Evolutionary conservation across 2,329 filamentous ascomycete genomes (phyloP).

Genomic region (Immersiporthe knoxdaviesiana): DNA sequence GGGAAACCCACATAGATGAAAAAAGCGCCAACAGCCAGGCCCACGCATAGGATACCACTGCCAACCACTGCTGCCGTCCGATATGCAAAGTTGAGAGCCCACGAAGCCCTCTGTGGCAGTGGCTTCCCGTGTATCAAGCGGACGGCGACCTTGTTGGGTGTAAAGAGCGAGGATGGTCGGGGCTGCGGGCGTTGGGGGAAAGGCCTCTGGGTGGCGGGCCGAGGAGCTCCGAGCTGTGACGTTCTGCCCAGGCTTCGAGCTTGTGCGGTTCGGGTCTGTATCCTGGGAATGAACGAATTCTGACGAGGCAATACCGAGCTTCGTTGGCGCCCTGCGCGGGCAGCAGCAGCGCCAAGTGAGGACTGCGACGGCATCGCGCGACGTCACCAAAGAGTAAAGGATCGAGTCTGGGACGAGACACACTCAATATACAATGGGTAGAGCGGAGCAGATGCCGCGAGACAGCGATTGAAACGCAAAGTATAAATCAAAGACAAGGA

Average conservation of each 20-base stretch:
- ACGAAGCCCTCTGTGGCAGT: slow-evolving; percentile 52
- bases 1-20: slow-evolving; percentile 68
- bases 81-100: slow-evolving; percentile 63
- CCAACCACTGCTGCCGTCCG: slow-evolving; percentile 74
- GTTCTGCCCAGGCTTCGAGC: slow-evolving; percentile 19
- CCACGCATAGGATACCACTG: slow-evolving; percentile 72
- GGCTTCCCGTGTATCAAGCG: slow-evolving; percentile 57
- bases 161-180: slow-evolving; percentile 27
- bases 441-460: background rate
- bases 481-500: background rate
- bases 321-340: slow-evolving; percentile 26
- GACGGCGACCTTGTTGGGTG: slow-evolving; percentile 34
- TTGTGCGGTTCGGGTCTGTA: slow-evolving; percentile 18
- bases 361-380: slow-evolving; percentile 29
- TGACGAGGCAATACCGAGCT: slow-evolving; percentile 13
- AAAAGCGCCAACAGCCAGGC: slow-evolving; percentile 74
- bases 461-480: background rate
- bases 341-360: slow-evolving; percentile 20
- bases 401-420: background rate
- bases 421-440: background rate
- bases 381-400: slow-evolving; percentile 6
- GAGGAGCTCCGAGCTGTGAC: slow-evolving; percentile 12
- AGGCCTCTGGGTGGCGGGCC: slow-evolving; percentile 17
- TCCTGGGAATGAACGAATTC: background rate
- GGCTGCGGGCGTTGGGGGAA: slow-evolving; percentile 19